Base-by-base conservation (phyloP, 345 rosid species). In the Camelina sativa region DNA sequence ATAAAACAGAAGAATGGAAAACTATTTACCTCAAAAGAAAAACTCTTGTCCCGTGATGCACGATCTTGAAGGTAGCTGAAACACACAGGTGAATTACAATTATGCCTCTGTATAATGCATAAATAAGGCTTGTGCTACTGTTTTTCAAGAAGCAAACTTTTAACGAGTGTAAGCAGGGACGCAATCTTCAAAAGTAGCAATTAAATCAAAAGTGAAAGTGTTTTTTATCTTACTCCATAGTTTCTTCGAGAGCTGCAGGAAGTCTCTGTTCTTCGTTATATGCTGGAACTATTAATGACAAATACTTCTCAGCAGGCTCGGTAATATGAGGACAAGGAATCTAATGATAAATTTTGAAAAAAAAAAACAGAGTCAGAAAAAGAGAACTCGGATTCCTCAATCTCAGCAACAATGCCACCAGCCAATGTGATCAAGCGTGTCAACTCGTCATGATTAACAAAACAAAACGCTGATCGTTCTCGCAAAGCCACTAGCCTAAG, bases 201-300 rank as follows among this genome's bases (percentile, higher is more conserved):
- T 11, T 52, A 11, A 11, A 23, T 3, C 44, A 38, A 13, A 48
- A 51, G 11, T 43, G 34, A 52, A 11, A 57, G 2, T 34, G 47
- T 10, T 57, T 57, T 37, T 28, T 1, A 73, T 85, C 91, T 71
- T 83, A 95, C 97, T 81, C 86, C 85, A 95, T 84, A 19, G 97
- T 86, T 84, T 94, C 99, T 73, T 84, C 88, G 56, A 94, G 92
- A 38, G 97, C 93, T 38, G 80, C 87, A 68, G 97, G 97, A 78
- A 94, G 99, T 67, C 99, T 88, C 67, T 82, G 84, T 81, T 91
- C 97, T 79, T 94, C 99, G 54, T 94, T 94, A 69, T 52, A 92
- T 4, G 99, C 99, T 11, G 99, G 99, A 79, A 94, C 82, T 61
- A 94, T 85, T 73, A 94, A 72, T 9, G 99, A 90, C 38, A 94